These are phyloP conservation scores for Lineolata rhizophorae DNA, from an alignment of 495 filamentous ascomycete species.

Conservation along the genomic window DNA sequence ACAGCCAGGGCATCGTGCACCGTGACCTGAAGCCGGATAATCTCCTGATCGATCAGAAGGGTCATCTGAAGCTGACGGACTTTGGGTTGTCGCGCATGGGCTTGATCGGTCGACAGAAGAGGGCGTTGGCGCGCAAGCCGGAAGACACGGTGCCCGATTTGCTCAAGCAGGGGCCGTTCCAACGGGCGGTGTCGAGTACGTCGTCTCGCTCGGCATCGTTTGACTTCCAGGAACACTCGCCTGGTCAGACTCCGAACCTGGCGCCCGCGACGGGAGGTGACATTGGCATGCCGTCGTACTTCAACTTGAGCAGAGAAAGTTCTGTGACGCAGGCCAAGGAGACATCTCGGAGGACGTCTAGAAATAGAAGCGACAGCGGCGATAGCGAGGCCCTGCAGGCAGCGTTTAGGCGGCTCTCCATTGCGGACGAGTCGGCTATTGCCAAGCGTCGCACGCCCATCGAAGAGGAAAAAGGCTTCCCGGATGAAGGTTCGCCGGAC, in stretches of 20 bases:
- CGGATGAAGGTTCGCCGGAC: conserved; percentile 49
- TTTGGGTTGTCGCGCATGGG: conserved; percentile 97
- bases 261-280: conserved; percentile 51
- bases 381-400: conserved; percentile 67
- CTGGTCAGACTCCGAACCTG: conserved; percentile 66
- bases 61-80: conserved; percentile 91
- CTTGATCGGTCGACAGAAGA: conserved; percentile 84
- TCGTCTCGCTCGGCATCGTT: conserved; percentile 95
- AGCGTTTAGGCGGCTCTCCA: conserved; percentile 65
- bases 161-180: conserved; percentile 80
- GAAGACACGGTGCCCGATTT: conserved; percentile 73
- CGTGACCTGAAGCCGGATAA: conserved; percentile 96
- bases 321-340: conserved; percentile 39
- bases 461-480: conserved; percentile 52
- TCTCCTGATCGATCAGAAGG: conserved; percentile 87
- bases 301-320: conserved; percentile 50
- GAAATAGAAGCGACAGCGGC: conserved; percentile 76
- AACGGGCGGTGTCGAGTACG: conserved; percentile 58
- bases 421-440: conserved; percentile 36
- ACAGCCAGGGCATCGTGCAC: conserved; percentile 85
- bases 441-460: conserved; percentile 24
- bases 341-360: conserved; percentile 56
- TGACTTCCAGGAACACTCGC: conserved; percentile 62
- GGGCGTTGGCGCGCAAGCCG: conserved; percentile 54
- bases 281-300: conserved; percentile 75